Evolutionary conservation across 495 filamentous ascomycete species (phyloP).

Genomic region (Hypomontagnella submonticulosa): DNA sequence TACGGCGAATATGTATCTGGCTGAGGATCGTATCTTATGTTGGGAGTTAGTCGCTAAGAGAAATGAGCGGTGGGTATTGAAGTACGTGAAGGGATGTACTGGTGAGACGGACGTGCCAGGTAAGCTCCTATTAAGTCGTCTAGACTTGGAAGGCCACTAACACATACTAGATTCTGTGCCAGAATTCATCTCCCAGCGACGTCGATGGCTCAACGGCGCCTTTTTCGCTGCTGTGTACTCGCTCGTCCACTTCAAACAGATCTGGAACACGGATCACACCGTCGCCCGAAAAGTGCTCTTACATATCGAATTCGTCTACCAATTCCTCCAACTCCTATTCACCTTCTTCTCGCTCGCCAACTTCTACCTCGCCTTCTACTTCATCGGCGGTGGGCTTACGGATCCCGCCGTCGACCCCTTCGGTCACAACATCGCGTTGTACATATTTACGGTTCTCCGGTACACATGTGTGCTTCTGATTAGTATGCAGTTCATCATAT

Average conservation of each 20-base stretch:
- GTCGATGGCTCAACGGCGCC: slow-evolving; percentile 97
- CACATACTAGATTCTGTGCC: slow-evolving; percentile 71
- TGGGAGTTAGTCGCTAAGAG: slow-evolving; percentile 98
- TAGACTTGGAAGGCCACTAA: slow-evolving; percentile 36
- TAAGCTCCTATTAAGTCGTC: slow-evolving; percentile 54
- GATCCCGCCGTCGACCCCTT: slow-evolving; percentile 88
- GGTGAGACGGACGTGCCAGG: slow-evolving; percentile 98
- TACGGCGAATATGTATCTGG: slow-evolving; percentile 99
- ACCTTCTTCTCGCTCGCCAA: slow-evolving; percentile 99
- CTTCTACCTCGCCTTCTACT: slow-evolving; percentile 99
- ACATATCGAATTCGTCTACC: slow-evolving; percentile 96
- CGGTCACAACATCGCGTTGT: slow-evolving; percentile 81
- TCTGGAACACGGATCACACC: slow-evolving; percentile 95
- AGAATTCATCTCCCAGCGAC: slow-evolving; percentile 95
- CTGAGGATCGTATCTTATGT: slow-evolving; percentile 98
- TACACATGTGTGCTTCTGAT: slow-evolving; percentile 89
- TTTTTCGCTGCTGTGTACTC: slow-evolving; percentile 99
- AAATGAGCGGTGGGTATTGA: slow-evolving; percentile 94
- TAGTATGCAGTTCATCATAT: slow-evolving; percentile 94
- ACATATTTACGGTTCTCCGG: slow-evolving; percentile 86
- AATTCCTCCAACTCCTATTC: slow-evolving; percentile 89
- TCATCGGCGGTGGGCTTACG: slow-evolving; percentile 93
- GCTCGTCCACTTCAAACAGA: slow-evolving; percentile 90
- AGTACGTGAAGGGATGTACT: slow-evolving; percentile 94
- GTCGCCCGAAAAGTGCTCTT: slow-evolving; percentile 87